A percentile compares a stretch with the other conserved stretches of the same genome.
Conservation (phyloP, 139 green algal species). For the Tetradesmus obliquus region DNA sequence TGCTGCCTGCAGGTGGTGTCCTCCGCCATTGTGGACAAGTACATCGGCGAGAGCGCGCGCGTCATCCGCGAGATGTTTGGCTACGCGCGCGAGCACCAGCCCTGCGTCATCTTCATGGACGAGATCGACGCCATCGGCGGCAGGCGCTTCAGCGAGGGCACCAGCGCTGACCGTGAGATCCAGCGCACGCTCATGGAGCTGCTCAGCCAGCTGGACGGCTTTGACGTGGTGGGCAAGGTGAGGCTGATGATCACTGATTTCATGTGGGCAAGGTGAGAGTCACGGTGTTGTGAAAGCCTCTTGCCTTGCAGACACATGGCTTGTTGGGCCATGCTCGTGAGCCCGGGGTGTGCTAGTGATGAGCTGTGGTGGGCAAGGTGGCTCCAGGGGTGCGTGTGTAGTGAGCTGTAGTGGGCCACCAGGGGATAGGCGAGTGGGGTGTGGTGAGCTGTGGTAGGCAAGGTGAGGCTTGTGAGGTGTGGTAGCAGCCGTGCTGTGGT, state of each 20-base stretch:
- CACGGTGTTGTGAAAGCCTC: no score
- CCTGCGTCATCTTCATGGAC: conserved; percentile 99
- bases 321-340: background rate
- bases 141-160: conserved; percentile 96
- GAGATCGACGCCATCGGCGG: conserved; percentile 99
- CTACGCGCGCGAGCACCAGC: conserved; percentile 96
- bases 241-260: background rate
- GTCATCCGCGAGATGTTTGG: conserved; percentile 99
- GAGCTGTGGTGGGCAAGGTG: background rate
- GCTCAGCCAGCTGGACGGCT: conserved; percentile 99
- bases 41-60: conserved; percentile 97
- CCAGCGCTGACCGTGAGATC: conserved; percentile 97
- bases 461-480: no score
- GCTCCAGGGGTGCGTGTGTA: background rate
- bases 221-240: conserved; percentile 96
- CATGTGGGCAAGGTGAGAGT: background rate
- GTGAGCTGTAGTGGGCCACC: no score
- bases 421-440: no score
- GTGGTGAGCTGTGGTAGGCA: no score
- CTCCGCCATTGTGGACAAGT: conserved; percentile 98
- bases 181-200: conserved; percentile 99
- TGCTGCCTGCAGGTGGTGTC: conserved; percentile 86
- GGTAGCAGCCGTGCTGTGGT: no score
- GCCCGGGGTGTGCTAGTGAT: no score
- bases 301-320: background rate